Percentiles rank a stretch among this genome's conserved stretches.
phyloP scores from a whole-genome alignment of 179 eudicot species.

The Sideroxylon spinosum region DNA sequence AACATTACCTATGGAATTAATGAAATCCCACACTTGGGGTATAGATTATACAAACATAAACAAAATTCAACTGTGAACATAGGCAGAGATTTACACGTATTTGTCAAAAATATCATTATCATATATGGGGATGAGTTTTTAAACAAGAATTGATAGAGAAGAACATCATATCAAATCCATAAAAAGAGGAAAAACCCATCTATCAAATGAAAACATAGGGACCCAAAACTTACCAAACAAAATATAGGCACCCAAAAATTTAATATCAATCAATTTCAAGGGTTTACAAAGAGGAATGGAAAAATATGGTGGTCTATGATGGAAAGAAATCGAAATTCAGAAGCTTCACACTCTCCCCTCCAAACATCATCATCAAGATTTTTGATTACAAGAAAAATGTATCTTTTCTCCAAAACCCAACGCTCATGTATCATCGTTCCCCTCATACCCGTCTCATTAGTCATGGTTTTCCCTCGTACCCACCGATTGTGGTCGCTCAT shows the following conservation, averaged over 20 bases:
- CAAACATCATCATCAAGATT: background rate
- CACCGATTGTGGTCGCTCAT: no score
- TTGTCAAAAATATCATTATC: background rate
- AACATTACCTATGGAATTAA: background rate
- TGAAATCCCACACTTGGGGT: background rate
- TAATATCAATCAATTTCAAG: background rate
- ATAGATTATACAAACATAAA: no score
- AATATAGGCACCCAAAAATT: slow-evolving; percentile 8
- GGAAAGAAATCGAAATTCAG: background rate
- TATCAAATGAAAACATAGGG: slow-evolving; percentile 8
- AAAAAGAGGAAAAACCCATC: background rate
- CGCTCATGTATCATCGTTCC: no score
- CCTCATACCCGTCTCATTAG: no score
- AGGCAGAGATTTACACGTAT: no score
- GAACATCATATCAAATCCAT: slow-evolving; percentile 6
- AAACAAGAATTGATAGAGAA: slow-evolving; percentile 14
- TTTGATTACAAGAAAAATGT: background rate
- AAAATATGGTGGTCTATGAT: background rate
- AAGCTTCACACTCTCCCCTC: background rate
- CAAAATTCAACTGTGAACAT: background rate
- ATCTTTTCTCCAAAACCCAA: background rate
- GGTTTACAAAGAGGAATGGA: background rate
- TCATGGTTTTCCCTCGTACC: no score
- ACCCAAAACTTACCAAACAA: slow-evolving; percentile 7
- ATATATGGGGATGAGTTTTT: background rate